Evolutionary conservation across 768 basidiomycete genomes (phyloP).

Genomic region (Xerocomus brunneocitrinus): DNA sequence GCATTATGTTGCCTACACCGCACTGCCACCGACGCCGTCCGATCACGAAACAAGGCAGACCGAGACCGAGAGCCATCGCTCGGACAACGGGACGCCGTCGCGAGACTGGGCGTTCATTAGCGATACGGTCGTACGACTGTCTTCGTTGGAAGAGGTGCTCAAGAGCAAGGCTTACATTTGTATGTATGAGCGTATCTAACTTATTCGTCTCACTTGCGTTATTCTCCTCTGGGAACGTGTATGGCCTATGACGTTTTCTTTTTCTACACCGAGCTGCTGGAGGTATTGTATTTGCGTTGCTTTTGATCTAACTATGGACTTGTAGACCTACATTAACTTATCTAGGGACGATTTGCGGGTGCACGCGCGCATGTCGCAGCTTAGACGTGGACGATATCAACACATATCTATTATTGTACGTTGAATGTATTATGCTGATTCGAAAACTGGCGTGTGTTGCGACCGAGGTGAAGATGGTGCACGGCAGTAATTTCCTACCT

Average conservation of each 20-base stretch:
- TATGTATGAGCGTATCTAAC: constrained; percentile 77
- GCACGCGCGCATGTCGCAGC: neutral
- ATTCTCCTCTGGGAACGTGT: neutral
- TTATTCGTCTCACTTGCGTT: constrained; percentile 6
- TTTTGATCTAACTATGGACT: constrained; percentile 2
- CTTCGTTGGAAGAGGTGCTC: constrained; percentile 83
- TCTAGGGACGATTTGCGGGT: neutral
- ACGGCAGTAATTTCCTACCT: too few relatives aligned
- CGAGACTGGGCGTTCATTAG: constrained; percentile 91
- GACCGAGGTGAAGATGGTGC: too few relatives aligned
- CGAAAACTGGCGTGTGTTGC: neutral
- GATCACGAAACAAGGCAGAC: constrained; percentile 6
- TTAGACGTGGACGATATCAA: constrained; percentile 4
- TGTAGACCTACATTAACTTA: neutral
- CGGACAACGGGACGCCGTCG: constrained; percentile 3
- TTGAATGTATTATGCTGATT: neutral
- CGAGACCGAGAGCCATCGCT: constrained; percentile 8
- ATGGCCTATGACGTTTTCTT: too few relatives aligned
- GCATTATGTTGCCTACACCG: constrained; percentile 84
- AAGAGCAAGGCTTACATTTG: constrained; percentile 90
- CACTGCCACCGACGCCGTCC: constrained; percentile 46
- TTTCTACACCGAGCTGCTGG: neutral
- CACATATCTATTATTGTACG: neutral
- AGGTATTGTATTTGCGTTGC: neutral
- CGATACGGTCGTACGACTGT: constrained; percentile 78